Evolutionary conservation across 2,329 filamentous ascomycete genomes (phyloP).

Genomic region (Phoma sp.): DNA sequence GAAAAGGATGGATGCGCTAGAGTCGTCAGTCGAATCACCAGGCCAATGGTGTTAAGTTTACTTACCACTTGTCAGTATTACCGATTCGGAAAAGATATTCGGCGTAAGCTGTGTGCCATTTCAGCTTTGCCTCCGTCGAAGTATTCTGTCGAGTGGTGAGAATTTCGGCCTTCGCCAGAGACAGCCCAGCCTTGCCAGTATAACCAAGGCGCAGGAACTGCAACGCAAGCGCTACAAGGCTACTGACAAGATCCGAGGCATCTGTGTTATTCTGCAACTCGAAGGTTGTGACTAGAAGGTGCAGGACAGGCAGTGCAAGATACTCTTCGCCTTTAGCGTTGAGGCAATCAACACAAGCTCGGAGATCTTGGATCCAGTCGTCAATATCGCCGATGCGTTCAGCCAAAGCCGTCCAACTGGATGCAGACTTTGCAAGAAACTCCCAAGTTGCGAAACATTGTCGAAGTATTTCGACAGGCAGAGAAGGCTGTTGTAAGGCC

Average conservation of each 20-base stretch:
- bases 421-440: slow-evolving; percentile 38
- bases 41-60: background rate
- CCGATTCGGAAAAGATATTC: slow-evolving; percentile 76
- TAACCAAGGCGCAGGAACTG: slow-evolving; percentile 67
- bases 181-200: slow-evolving; percentile 61
- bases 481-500: slow-evolving; percentile 48
- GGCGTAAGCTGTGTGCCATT: slow-evolving; percentile 72
- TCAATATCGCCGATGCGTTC: slow-evolving; percentile 58
- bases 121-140: slow-evolving; percentile 55
- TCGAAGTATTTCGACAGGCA: slow-evolving; percentile 33
- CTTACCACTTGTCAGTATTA: slow-evolving; percentile 65
- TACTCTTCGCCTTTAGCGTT: slow-evolving; percentile 63
- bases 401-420: slow-evolving; percentile 49
- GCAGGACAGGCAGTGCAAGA: slow-evolving; percentile 56
- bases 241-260: slow-evolving; percentile 49
- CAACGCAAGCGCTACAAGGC: slow-evolving; percentile 56
- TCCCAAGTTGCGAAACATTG: slow-evolving; percentile 48
- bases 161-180: slow-evolving; percentile 65
- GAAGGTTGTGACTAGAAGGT: slow-evolving; percentile 55
- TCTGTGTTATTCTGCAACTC: slow-evolving; percentile 52
- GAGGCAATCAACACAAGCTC: slow-evolving; percentile 62
- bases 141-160: slow-evolving; percentile 51
- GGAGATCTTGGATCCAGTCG: slow-evolving; percentile 58
- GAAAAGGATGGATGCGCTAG: slow-evolving; percentile 38
- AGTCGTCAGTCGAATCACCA: slow-evolving; percentile 18